These are phyloP conservation scores for Mytilinidion resinicola DNA, from an alignment of 495 filamentous ascomycete species.

Conservation along the genomic window DNA sequence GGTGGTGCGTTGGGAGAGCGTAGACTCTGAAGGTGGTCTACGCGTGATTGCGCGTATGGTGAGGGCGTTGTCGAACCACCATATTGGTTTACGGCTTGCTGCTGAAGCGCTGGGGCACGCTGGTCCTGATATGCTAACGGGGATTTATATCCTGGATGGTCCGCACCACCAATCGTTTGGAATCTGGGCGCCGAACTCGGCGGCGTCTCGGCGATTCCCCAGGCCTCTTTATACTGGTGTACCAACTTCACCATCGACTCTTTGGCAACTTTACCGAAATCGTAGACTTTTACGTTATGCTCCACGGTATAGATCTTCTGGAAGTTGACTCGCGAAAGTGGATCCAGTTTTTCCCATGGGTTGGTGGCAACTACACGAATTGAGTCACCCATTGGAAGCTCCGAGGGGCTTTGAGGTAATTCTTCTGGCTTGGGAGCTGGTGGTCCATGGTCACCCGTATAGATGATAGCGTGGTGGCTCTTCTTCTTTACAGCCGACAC, in stretches of 20 bases:
- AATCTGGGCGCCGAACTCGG: constrained; percentile 12
- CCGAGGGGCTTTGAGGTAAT: background rate
- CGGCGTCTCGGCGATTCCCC: background rate
- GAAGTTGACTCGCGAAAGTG: constrained; percentile 41
- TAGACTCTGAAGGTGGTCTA: too few relatives aligned
- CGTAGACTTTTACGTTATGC: constrained; percentile 42
- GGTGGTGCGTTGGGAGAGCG: too few relatives aligned
- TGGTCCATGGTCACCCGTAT: constrained; percentile 6
- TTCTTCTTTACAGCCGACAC: constrained; percentile 14
- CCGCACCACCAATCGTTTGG: too few relatives aligned
- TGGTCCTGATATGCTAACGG: too few relatives aligned
- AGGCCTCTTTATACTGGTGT: background rate
- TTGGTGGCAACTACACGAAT: constrained; percentile 4
- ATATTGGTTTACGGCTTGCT: too few relatives aligned
- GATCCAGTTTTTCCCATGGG: constrained; percentile 7
- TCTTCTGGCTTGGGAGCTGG: background rate
- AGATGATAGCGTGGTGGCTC: constrained; percentile 30
- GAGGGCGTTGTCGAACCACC: too few relatives aligned
- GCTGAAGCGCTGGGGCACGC: too few relatives aligned
- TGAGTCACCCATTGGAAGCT: background rate
- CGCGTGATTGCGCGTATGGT: too few relatives aligned
- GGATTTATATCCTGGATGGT: too few relatives aligned
- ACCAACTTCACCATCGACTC: background rate
- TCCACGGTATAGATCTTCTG: constrained; percentile 46
- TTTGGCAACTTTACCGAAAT: constrained; percentile 28